phyloP scores from a whole-genome alignment of 352 stramenopile genomes.

The Phytophthora niederhauseri region DNA sequence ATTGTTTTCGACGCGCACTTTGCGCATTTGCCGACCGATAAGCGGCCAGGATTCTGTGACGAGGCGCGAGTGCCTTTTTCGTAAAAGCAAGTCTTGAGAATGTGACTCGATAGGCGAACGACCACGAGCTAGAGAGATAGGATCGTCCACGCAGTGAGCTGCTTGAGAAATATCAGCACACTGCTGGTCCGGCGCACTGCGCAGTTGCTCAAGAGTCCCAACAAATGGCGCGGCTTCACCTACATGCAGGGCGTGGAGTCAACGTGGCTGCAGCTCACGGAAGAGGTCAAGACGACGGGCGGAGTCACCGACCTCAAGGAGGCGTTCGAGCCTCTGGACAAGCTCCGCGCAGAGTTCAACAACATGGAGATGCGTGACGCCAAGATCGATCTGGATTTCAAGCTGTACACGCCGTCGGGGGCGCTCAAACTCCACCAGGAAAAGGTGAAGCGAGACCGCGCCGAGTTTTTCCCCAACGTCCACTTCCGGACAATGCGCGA shows the following conservation, averaged over 20 bases:
- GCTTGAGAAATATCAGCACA: too few species aligned
- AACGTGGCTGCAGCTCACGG: constrained; percentile 37
- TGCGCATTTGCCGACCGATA: too few species aligned
- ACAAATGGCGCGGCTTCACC: constrained; percentile 38
- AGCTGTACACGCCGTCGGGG: constrained; percentile 21
- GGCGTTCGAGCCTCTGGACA: constrained; percentile 23
- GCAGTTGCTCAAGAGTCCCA: constrained; percentile 26
- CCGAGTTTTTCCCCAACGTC: constrained; percentile 31
- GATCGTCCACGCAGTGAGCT: too few species aligned
- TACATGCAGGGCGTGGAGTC: constrained; percentile 40
- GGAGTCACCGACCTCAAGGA: constrained; percentile 32
- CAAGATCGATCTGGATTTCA: constrained; percentile 19
- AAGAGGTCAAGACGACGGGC: constrained; percentile 27
- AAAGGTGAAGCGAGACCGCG: constrained; percentile 38
- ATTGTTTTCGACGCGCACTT: too few species aligned
- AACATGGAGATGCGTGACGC: constrained; percentile 12
- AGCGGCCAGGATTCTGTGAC: too few species aligned
- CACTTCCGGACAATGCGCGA: constrained; percentile 41
- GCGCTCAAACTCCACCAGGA: constrained; percentile 28
- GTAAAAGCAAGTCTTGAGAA: too few species aligned
- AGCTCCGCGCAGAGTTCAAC: constrained; percentile 18
- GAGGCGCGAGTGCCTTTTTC: too few species aligned
- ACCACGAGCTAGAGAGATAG: too few species aligned
- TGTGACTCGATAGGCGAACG: too few species aligned
- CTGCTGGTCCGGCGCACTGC: too few species aligned